Evolutionary conservation across 1,284 basidiomycete species (phyloP).

Genomic region (Cutaneotrichosporon curvatum): DNA sequence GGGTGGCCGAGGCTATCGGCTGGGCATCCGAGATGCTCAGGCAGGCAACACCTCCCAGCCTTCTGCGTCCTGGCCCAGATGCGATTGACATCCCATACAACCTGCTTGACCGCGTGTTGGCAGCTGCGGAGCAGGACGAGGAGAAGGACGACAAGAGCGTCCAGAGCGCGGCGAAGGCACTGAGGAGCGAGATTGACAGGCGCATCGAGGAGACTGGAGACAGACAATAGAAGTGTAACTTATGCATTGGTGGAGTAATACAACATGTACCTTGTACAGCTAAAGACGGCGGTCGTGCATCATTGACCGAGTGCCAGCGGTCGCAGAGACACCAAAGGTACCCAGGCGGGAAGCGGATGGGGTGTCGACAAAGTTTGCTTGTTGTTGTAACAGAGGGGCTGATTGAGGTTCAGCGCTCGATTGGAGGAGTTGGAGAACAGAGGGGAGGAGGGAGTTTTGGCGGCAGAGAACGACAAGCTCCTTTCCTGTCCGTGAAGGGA

Average conservation of each 20-base stretch:
- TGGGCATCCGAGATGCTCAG: slow-evolving; percentile 62
- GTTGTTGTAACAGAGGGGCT: background rate
- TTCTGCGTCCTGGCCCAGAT: slow-evolving; percentile 54
- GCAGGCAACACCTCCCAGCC: slow-evolving; percentile 57
- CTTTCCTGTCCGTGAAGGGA: slow-evolving; percentile 36
- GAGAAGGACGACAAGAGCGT: slow-evolving; percentile 39
- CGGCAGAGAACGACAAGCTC: slow-evolving; percentile 44
- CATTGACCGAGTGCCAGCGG: background rate
- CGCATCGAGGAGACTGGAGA: background rate
- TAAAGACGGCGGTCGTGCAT: slow-evolving; percentile 5
- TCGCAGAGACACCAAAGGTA: too few relatives aligned
- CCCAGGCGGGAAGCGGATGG: too few relatives aligned
- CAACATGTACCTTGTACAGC: background rate
- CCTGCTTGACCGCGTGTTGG: slow-evolving; percentile 76
- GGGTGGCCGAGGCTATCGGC: slow-evolving; percentile 68
- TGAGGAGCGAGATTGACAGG: slow-evolving; percentile 24
- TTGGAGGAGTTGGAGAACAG: slow-evolving; percentile 39
- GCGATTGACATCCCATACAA: slow-evolving; percentile 72
- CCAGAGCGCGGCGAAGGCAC: slow-evolving; percentile 23
- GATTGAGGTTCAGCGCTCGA: background rate
- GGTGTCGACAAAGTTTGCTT: too few relatives aligned
- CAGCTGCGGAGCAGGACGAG: slow-evolving; percentile 56
- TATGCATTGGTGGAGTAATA: background rate
- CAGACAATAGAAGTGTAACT: background rate
- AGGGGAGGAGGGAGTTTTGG: slow-evolving; percentile 43